Percentiles rank a stretch among this genome's conserved stretches.
Evolutionary conservation across 1,284 basidiomycete species (phyloP).

Genomic region (Leccinum solheimii): DNA sequence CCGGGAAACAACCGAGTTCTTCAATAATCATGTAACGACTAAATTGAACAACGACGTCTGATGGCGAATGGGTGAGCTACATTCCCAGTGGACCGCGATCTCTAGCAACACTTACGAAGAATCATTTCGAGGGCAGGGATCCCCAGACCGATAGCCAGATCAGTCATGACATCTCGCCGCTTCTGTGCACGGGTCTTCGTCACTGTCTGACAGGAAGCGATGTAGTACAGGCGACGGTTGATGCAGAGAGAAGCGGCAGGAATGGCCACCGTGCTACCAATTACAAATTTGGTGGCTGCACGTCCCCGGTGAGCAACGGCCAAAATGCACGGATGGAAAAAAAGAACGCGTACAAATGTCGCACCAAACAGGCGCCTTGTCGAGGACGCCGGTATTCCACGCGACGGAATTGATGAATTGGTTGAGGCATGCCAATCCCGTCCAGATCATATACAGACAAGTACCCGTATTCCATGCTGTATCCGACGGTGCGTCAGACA

Average conservation of each 20-base stretch:
- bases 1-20: constrained; percentile 39
- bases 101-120: constrained; percentile 43
- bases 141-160: constrained; percentile 47
- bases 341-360: constrained; percentile 33
- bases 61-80: not conserved
- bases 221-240: constrained; percentile 44
- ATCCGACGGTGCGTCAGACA: constrained; percentile 10
- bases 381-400: constrained; percentile 52
- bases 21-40: constrained; percentile 41
- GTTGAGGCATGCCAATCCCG: constrained; percentile 51
- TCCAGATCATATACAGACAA: constrained; percentile 59
- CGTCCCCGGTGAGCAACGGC: not conserved
- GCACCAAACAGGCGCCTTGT: constrained; percentile 59
- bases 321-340: not conserved
- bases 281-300: constrained; percentile 42
- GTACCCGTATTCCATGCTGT: constrained; percentile 56
- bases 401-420: constrained; percentile 54
- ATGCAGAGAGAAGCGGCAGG: constrained; percentile 53
- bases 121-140: constrained; percentile 51
- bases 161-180: constrained; percentile 41
- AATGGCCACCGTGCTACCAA: constrained; percentile 48
- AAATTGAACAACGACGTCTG: constrained; percentile 38
- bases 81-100: not conserved
- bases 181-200: constrained; percentile 36
- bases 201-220: constrained; percentile 42